A percentile compares a stretch with the other conserved stretches of the same genome.
Conservation (phyloP, 1,139 yeast genomes). For the Candida sp. region DNA sequence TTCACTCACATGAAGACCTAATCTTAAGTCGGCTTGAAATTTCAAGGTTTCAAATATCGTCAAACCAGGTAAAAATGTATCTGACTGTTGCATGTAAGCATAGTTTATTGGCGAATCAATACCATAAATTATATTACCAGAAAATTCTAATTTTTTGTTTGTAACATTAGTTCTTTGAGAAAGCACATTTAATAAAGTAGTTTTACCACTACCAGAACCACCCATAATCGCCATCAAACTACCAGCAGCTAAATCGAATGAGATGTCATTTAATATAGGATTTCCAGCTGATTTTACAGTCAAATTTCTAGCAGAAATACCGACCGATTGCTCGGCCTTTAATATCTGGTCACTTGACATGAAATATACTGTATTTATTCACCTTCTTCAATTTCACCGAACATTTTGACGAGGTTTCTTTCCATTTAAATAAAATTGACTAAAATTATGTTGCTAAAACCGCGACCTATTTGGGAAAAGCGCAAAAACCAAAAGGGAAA, state of each 20-base stretch:
- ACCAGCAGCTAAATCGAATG: constrained; percentile 21
- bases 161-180: constrained; percentile 12
- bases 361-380: no score
- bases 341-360: no score
- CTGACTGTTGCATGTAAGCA: constrained; percentile 50
- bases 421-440: no score
- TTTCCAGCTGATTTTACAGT: no score
- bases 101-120: constrained; percentile 7
- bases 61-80: constrained; percentile 65
- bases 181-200: constrained; percentile 17
- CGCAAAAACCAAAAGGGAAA: no score
- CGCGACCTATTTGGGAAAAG: no score
- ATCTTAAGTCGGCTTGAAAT: constrained; percentile 42
- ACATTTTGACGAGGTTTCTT: no score
- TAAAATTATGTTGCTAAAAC: no score
- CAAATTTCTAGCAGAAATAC: no score
- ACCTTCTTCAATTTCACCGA: no score
- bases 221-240: constrained; percentile 24
- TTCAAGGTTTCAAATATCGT: constrained; percentile 68
- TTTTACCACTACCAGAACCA: constrained; percentile 22
- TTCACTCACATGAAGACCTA: constrained; percentile 7
- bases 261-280: constrained; percentile 10
- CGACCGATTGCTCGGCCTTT: no score
- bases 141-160: constrained; percentile 4
- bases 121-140: constrained; percentile 10